Percentiles rank a stretch among this genome's conserved stretches.
Conservation (phyloP, 2,329 filamentous ascomycete species). For the Clonostachys rhizophaga region DNA sequence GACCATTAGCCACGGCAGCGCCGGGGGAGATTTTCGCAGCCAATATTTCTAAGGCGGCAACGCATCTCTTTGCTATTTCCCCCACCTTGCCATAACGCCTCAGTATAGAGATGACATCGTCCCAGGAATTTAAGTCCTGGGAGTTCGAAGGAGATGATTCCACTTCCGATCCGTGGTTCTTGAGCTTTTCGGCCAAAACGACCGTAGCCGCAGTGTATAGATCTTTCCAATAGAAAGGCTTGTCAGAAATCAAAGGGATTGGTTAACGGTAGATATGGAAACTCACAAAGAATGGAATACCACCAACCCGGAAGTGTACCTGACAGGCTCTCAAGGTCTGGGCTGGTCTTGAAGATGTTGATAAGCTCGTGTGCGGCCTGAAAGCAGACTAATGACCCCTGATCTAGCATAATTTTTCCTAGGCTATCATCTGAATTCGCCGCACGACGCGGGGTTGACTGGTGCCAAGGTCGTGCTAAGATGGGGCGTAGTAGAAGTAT, state of each 20-base stretch:
- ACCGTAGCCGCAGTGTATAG: slow-evolving; percentile 2
- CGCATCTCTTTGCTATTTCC: slow-evolving; percentile 3
- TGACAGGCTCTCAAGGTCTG: neutral
- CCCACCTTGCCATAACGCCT: slow-evolving; percentile 1
- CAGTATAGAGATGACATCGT: slow-evolving; percentile 1
- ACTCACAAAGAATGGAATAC: slow-evolving; percentile 2
- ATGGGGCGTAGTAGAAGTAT: slow-evolving; percentile 1
- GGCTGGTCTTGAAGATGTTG: neutral
- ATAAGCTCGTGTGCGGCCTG: slow-evolving; percentile 1
- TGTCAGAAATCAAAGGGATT: neutral
- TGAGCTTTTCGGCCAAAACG: slow-evolving; percentile 1
- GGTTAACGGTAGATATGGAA: neutral
- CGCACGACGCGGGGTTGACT: neutral
- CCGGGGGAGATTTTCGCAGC: neutral
- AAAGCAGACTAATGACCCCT: neutral
- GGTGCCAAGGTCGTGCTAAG: neutral
- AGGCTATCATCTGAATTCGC: neutral
- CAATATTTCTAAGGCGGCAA: slow-evolving; percentile 1
- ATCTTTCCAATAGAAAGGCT: neutral
- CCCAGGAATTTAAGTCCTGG: slow-evolving; percentile 1
- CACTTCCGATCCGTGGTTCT: neutral
- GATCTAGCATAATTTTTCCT: neutral
- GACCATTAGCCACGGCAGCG: no score
- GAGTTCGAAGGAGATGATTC: neutral
- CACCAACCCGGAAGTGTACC: slow-evolving; percentile 3